Base-by-base conservation (phyloP, 192 early-diverging fungal genomes). In the Coemansia sp. region DNA sequence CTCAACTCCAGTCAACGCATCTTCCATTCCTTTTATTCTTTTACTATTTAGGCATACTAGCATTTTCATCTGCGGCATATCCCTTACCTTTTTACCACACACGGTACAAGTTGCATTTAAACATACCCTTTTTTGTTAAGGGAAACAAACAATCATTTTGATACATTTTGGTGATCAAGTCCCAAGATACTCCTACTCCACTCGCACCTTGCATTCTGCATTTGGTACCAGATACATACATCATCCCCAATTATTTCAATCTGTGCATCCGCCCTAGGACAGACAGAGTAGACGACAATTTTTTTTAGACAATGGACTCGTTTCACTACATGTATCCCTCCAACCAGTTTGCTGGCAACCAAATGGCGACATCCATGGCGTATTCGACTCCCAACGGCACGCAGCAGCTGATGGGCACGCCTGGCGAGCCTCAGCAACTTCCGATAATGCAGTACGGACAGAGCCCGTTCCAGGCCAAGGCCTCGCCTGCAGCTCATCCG, bases 91-190 rank as follows among this genome's bases (percentile, higher is more conserved):
- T 44, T 44, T 44, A 44, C 38, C 38, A 44, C 38, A 16, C 38
- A 44, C 38, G 38, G 38, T 14, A 44, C 38, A 44, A 44, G 38
- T 3, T 55, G 54, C 54, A 55, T 55, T 18, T 21, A 30, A 26
- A 18, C 54, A 28, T 31, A 55, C 27, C 25, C 21, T 28, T 28
- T 28, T 54, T 54, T 8, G 28, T 27, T 7, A 18, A 19, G 50
- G 6, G 7, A 52, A 22, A 23, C 68, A 93, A 54, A 89, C 90
- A 2, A 59, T 92, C 23, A 88, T 92, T 7, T 76, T 93, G 38
- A 88, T 89, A 21, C 93, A 93, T 59, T 85, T 90, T 44, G 38
- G 38, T 50, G 41, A 23, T 22, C 52, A 52, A 28, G 28, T 19
- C 27, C 38, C 38, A 44, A 44, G 38, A 44, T 44, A 44, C 38